Base-by-base conservation (phyloP, 345 rosid genomes). In the Eucalyptus curtisii region DNA sequence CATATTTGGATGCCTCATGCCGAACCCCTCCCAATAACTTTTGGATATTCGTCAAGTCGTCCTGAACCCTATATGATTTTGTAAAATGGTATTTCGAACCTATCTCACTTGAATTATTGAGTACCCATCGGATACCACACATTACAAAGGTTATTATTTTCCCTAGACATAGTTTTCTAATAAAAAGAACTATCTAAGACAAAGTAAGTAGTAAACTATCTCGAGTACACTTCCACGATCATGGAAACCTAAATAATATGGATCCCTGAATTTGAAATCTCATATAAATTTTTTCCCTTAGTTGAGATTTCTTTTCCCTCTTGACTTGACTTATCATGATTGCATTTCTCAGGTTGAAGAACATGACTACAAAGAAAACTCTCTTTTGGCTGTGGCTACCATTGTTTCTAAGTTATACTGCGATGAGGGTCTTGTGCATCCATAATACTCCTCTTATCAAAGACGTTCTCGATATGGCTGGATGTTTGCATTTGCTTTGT, bases 271-370 rank as follows among this genome's bases (percentile, higher is more conserved):
- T 50, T 50, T 50, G 20, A 50, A 50, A 50, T 50, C 53, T 14
- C 52, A 15, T 14, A 49, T 14, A 49, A 49, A 5, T 49, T 49
- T 14, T 14, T 49, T 49, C 3, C 53, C 53, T 50, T 50, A 13
- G 68, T 61, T 61, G 64, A 57, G 64, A 57, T 87, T 14, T 68
- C 85, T 85, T 40, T 25, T 31, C 49, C 84, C 88, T 76, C 49
- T 20, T 44, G n/a, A 49, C 48, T 15, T 42, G 22, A n/a, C 7
- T 44, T 30, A 20, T 84, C 86, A 49, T 14, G 53, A 27, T 49
- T 85, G 87, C 55, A 53, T 86, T 40, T 88, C 84, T 82, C 88
- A 89, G 91, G 90, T 87, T 59, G 89, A 86, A 90, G 71, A 80
- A 42, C 88, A 48, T 68, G 40, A 55, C 71, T 87, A 53, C 24